Evolutionary conservation across 164 flowering plant species (phyloP), one percentile per base, ranked within the genome.

Genomic region (Platanus orientalis): DNA sequence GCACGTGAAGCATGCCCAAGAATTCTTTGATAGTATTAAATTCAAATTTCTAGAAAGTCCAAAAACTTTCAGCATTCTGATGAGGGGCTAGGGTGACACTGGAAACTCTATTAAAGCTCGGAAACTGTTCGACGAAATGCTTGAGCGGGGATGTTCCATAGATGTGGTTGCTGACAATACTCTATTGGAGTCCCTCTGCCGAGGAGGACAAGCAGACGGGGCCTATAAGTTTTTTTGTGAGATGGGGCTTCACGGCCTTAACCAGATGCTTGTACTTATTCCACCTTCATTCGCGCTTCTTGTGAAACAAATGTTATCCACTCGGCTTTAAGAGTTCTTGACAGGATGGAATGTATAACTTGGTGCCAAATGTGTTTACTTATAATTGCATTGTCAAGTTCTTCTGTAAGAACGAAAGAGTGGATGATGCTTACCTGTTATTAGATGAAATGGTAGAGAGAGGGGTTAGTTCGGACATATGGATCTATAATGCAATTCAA

Each of bases 61-160:
- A 24, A 90, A 90, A 61, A 82, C 73, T 65, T 90, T 80, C 36
- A 86, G 83, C 70, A 88, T 93, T 75, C 67, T 93, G 77, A 79
- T 90, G 42, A 75, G 77, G 30, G 98, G 97, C 0, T 85, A 89
- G 88, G 97, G 84, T 1, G 83, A 83, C 16, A 24, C 79, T 17
- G 83, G 86, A 0, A 82, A 82, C n/a, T 34, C 76, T 4, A 29
- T 49, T 14, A 66, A 77, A 13, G 90, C 90, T 4, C 69, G 73
- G n/a, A 86, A 77, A 68, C 17, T 90, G 87, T 90, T 86, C 54
- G 92, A 89, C 50, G 94, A 88, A 90, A 88, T 93, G 97, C 67
- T 70, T 36, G 71, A 75, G 20, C 60, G 81, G 66, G 83, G 81
- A 6, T 83, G 79, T 69, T 13, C 24, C 0, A 56, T 76, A 2